Base-by-base conservation (phyloP, 2,329 filamentous ascomycete species). In the Sporothrix curviconia region DNA sequence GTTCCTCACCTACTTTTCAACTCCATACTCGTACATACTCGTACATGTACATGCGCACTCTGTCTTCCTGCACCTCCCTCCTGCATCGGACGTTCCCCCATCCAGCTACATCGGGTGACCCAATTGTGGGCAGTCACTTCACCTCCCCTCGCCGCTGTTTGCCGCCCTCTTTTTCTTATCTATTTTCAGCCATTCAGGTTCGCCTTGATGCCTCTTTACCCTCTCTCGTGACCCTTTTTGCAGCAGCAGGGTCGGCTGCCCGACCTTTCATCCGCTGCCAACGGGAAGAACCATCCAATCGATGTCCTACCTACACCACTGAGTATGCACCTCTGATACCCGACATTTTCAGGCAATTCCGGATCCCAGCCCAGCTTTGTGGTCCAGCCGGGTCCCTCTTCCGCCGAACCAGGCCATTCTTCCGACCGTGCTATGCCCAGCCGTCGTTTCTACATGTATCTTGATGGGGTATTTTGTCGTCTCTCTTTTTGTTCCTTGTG, bases 51-150 rank as follows among this genome's bases (percentile, higher is more conserved):
- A n/a, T n/a, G n/a, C n/a, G n/a, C n/a, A n/a, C n/a, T n/a, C n/a
- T 28, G 25, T 28, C 14, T 15, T 28, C 30, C 25, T 50, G 49
- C 56, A 58, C 28, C 32, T 34, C 40, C n/a, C 49, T 58, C 56
- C 56, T 58, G 56, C 56, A 58, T 58, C 56, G 56, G 56, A 58
- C 43, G 43, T 25, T 32, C 55, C 50, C 36, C 36, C 22, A 25
- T 42, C 11, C 24, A n/a, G 22, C 32, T n/a, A 7, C 36, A 51
- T 25, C 49, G 34, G 34, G 28, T 51, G 49, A 51, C 49, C 28
- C 37, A 9, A 30, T 34, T 19, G 14, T 37, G 28, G 11, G 19
- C 37, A 32, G 47, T 32, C 47, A 15, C 9, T 46, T n/a, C 39
- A 12, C 19, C 43, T 12, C 28, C 7, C 2, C 34, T 36, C 39